Evolutionary conservation across 78 protist genomes (phyloP), one percentile per base, ranked within the genome.

Genomic region (Planoprotostelium fungivorum): DNA sequence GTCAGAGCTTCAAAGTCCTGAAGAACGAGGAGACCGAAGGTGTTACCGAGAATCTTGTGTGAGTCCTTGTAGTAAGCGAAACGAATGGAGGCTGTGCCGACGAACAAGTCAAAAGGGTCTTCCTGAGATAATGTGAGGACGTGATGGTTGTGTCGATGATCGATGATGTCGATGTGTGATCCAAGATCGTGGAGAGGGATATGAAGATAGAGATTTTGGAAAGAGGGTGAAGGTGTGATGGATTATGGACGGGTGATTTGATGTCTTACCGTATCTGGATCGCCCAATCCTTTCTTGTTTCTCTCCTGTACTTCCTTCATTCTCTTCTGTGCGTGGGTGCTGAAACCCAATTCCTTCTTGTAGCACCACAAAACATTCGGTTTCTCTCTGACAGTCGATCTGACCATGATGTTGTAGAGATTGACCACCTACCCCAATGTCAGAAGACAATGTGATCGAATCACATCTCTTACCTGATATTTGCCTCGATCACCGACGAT

Each of bases 1-100:
- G 99, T 98, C 36, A 99, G 51, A 5, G 99, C 99, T 93, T 98
- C 99, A 87, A 98, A 98, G 90, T 99, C 99, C 87, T 98, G 99
- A 86, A 99, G 95, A 16, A 99, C 98, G 86, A 91, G 88, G 99
- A 99, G 98, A 38, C 99, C 99, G 86, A 90, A 99, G 28, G 99
- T 99, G 87, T 94, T 89, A 84, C 99, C 99, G 28, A 99, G 97
- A n/a, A 99, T 88, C 89, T 95, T 97, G 36, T 97, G 98, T n/a
- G 99, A 91, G 37, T 99, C 99, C n/a, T 90, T 36, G 96, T 98
- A 99, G 94, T 99, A 97, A 34, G 91, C 38, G 37, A 91, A 84
- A 37, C 99, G 91, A 39, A 99, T 98, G 83, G 97, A 73, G 36
- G 99, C 98, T 23, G 98, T 85, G 28, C 98, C 84, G 35, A 99